phyloP scores from a whole-genome alignment of 2,329 filamentous ascomycete genomes.

The Alternaria tenuissima region DNA sequence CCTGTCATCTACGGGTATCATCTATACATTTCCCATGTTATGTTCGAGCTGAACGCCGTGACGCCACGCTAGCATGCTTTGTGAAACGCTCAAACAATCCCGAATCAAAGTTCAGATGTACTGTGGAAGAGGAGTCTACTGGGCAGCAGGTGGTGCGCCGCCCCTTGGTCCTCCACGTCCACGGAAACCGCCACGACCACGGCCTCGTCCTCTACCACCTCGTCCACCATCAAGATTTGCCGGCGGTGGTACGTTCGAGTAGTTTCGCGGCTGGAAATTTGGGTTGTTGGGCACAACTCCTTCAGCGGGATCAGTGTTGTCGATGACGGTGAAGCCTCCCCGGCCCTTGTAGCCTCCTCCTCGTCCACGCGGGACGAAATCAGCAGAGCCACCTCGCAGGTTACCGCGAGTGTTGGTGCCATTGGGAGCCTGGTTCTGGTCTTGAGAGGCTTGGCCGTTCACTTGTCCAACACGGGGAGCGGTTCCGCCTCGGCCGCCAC shows the following conservation, averaged over 20 bases:
- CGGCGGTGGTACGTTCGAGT: conserved; percentile 50
- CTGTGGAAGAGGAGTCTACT: conserved; percentile 16
- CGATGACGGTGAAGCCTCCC: conserved; percentile 56
- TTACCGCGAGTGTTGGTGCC: conserved; percentile 41
- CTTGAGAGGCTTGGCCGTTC: conserved; percentile 35
- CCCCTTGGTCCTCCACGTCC: conserved; percentile 43
- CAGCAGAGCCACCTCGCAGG: conserved; percentile 30
- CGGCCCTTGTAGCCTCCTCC: conserved; percentile 48
- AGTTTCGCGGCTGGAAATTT: conserved; percentile 62
- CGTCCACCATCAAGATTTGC: conserved; percentile 42
- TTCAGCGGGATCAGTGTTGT: conserved; percentile 61
- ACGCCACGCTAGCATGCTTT: neutral
- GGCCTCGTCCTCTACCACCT: conserved; percentile 43
- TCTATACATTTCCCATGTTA: neutral
- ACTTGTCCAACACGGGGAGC: conserved; percentile 44
- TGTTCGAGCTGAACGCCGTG: conserved; percentile 2
- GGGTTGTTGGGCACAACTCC: conserved; percentile 65
- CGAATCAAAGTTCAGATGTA: neutral
- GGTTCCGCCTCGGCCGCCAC: conserved; percentile 51
- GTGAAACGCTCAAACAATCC: neutral
- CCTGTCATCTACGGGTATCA: conserved; percentile 1
- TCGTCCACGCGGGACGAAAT: conserved; percentile 52
- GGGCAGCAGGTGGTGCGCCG: conserved; percentile 29
- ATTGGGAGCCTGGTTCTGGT: conserved; percentile 36
- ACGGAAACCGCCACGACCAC: conserved; percentile 42